Conservation (phyloP, 257 asterid genomes). For the Solanum raphanifolium region DNA sequence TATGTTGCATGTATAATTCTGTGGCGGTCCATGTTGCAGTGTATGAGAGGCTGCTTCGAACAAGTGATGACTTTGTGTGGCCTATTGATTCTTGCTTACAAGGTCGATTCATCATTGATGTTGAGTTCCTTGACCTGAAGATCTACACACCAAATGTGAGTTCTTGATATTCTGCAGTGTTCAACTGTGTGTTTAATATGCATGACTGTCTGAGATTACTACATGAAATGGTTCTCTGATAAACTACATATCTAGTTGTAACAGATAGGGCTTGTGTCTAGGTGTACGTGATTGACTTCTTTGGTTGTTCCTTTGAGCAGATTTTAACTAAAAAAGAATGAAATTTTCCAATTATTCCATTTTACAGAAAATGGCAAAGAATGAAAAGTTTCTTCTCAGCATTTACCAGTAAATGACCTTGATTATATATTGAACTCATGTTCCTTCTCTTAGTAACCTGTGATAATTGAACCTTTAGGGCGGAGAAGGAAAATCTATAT, state of each 20-base stretch:
- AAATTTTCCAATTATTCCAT: not conserved
- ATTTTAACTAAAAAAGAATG: not conserved
- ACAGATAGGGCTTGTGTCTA: not conserved
- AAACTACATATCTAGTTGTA: not conserved
- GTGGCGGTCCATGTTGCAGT: conserved; percentile 40
- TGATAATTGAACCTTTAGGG: conserved; percentile 32
- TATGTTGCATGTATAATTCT: not conserved
- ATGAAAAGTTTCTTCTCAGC: not conserved
- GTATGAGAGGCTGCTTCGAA: conserved; percentile 65
- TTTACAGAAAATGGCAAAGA: not conserved
- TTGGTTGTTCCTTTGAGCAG: not conserved
- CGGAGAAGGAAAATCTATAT: conserved; percentile 58
- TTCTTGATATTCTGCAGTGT: not conserved
- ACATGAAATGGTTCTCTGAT: not conserved
- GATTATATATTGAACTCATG: not conserved
- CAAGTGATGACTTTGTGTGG: conserved; percentile 82
- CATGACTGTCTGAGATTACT: not conserved
- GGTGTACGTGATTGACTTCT: not conserved
- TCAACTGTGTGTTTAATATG: not conserved
- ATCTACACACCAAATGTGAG: conserved; percentile 55
- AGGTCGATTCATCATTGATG: conserved; percentile 70
- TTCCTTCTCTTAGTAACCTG: not conserved
- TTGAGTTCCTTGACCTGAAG: conserved; percentile 84
- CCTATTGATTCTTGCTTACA: conserved; percentile 51
- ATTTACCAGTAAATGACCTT: not conserved